These are phyloP conservation scores for Actinomortierella ambigua DNA, from an alignment of 371 early-diverging fungal species.

Conservation along the genomic window DNA sequence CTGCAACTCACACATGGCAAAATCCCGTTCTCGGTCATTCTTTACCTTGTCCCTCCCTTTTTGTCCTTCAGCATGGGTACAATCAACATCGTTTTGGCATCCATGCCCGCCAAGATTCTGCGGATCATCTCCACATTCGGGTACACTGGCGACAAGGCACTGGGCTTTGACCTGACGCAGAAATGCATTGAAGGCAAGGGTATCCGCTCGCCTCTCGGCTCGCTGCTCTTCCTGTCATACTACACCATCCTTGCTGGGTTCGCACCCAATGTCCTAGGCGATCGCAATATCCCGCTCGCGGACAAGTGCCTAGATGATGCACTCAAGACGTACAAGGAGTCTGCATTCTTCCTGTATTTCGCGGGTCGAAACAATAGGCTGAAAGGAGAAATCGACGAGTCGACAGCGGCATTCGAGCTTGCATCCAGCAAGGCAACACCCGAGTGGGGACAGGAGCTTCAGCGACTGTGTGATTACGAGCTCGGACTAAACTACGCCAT, in stretches of 20 bases:
- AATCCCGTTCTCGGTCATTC: not conserved
- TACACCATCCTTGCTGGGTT: constrained; percentile 59
- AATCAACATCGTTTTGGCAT: constrained; percentile 62
- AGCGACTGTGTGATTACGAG: constrained; percentile 63
- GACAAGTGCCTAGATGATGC: constrained; percentile 63
- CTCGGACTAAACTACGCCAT: constrained; percentile 62
- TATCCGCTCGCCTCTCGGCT: constrained; percentile 62
- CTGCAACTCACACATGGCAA: not conserved
- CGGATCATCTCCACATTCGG: constrained; percentile 57
- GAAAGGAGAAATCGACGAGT: constrained; percentile 54
- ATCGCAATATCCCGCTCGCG: constrained; percentile 49
- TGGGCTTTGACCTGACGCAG: constrained; percentile 62
- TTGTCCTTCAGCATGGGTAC: constrained; percentile 47
- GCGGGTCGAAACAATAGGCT: constrained; percentile 59
- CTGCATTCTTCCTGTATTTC: constrained; percentile 65
- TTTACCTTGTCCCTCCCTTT: not conserved
- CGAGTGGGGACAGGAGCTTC: constrained; percentile 62
- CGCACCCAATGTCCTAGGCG: constrained; percentile 37
- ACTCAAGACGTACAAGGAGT: constrained; percentile 57
- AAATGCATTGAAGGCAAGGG: constrained; percentile 59
- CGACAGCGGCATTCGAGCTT: constrained; percentile 58
- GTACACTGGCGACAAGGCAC: constrained; percentile 60
- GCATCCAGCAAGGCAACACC: constrained; percentile 56
- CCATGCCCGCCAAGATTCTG: constrained; percentile 61
- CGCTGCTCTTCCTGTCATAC: constrained; percentile 57